Evolutionary conservation across 2,329 filamentous ascomycete species (phyloP), one percentile per base, ranked within the genome.

Genomic region (Graphium sp.): DNA sequence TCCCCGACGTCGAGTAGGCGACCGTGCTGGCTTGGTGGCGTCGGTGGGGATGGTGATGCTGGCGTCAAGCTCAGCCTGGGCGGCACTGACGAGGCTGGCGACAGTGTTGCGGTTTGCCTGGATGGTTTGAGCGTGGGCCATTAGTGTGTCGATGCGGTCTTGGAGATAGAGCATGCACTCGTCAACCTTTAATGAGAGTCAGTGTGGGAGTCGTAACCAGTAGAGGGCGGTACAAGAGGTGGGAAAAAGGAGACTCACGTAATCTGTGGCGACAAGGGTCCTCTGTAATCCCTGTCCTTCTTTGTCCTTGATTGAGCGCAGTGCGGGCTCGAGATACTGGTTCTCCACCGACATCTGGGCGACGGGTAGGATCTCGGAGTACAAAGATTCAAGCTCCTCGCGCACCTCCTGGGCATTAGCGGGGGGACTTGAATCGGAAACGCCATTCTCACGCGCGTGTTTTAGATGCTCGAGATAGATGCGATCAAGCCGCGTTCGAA

Each of bases 271-370:
- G 5, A 52, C 50, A 0, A 53, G 49, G 1, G 64, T 58, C 19
- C 56, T 55, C 7, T 46, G 46, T n/a, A 60, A 37, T 14, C 49
- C 55, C 21, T 58, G 50, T 1, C 55, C 53, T 28, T 55, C 58
- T 31, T 50, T 56, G 3, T 52, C 46, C 6, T 58, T 48, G 5
- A 62, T 43, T 1, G 55, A 49, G 31, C 51, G 49, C 5, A 68
- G 48, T 2, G 74, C 67, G 0, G 75, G 74, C 34, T 69, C 62
- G 5, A 76, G 55, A 37, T 74, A 63, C 41, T 78, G 70, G 39
- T 76, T 66, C 37, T 80, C 72, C 1, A 74, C 60, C 0, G 74
- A 69, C 68, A 82, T 81, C 35, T 77, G 68, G 6, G 74, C 66
- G 2, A 82, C 70, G 0, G 74, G 68, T 1, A 75, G 52, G 22